Evolutionary conservation across 306 rosid genomes (phyloP).

Genomic region (Glycine tomentella): DNA sequence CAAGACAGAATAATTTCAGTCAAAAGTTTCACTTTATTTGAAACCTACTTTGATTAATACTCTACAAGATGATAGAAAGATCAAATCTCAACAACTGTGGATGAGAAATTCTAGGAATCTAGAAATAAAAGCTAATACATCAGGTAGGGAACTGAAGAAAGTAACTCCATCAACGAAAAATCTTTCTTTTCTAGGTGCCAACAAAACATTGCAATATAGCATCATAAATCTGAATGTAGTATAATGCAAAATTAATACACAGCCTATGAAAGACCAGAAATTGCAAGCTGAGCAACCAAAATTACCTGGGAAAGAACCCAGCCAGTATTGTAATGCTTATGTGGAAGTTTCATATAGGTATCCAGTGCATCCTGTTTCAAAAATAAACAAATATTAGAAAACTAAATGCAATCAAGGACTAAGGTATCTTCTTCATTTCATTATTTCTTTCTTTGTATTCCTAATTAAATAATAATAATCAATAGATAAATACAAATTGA

Average conservation of each 20-base stretch:
- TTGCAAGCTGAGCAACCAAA: slow-evolving; percentile 34
- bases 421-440: slow-evolving; percentile 25
- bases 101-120: background rate
- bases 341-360: slow-evolving; percentile 81
- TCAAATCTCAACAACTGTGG: background rate
- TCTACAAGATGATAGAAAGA: background rate
- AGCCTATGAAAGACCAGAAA: slow-evolving; percentile 17
- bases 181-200: slow-evolving; percentile 28
- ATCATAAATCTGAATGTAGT: slow-evolving; percentile 5
- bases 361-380: slow-evolving; percentile 87
- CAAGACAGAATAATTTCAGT: background rate
- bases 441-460: slow-evolving; percentile 9
- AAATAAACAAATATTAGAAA: slow-evolving; percentile 43
- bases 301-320: slow-evolving; percentile 99
- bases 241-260: slow-evolving; percentile 23
- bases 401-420: slow-evolving; percentile 38
- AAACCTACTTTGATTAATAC: background rate
- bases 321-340: slow-evolving; percentile 91
- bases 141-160: background rate
- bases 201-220: slow-evolving; percentile 10
- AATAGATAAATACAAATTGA: slow-evolving; percentile 24
- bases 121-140: background rate
- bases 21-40: background rate
- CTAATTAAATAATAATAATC: background rate
- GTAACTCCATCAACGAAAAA: slow-evolving; percentile 31